Evolutionary conservation across 129 eudicot genomes (phyloP).

Genomic region (Ambrosia artemisiifolia): DNA sequence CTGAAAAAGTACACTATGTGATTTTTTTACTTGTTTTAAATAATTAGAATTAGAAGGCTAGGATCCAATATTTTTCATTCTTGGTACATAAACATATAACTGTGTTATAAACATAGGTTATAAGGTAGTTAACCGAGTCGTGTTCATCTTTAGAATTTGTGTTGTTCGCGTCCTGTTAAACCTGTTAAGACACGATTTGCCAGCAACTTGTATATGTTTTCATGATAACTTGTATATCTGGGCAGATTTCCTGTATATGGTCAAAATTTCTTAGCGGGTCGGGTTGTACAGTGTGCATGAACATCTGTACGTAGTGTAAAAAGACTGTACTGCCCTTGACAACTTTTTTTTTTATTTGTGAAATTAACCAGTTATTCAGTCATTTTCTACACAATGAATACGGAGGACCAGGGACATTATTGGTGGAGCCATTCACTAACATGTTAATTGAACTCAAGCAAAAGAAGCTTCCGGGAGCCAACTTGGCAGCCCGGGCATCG

Average conservation of each 20-base stretch:
- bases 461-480: constrained; percentile 66
- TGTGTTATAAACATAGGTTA: too few relatives aligned
- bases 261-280: not conserved
- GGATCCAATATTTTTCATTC: too few relatives aligned
- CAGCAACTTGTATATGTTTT: not conserved
- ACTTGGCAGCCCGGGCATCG: constrained; percentile 53
- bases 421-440: constrained; percentile 72
- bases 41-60: too few relatives aligned
- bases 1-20: too few relatives aligned
- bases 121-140: too few relatives aligned
- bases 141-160: too few relatives aligned
- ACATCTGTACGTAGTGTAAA: constrained; percentile 1
- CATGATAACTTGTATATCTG: not conserved
- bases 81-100: too few relatives aligned
- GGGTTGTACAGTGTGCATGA: not conserved
- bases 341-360: not conserved
- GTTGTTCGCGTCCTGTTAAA: too few relatives aligned
- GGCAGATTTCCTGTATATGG: not conserved
- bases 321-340: constrained; percentile 18
- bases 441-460: constrained; percentile 61
- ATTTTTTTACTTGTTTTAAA: too few relatives aligned
- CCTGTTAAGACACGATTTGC: too few relatives aligned
- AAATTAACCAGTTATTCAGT: constrained; percentile 51
- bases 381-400: constrained; percentile 59
- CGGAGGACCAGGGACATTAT: constrained; percentile 80